These are phyloP conservation scores for Nicotiana otophora DNA, from an alignment of 257 asterid genomes.

Conservation along the genomic window DNA sequence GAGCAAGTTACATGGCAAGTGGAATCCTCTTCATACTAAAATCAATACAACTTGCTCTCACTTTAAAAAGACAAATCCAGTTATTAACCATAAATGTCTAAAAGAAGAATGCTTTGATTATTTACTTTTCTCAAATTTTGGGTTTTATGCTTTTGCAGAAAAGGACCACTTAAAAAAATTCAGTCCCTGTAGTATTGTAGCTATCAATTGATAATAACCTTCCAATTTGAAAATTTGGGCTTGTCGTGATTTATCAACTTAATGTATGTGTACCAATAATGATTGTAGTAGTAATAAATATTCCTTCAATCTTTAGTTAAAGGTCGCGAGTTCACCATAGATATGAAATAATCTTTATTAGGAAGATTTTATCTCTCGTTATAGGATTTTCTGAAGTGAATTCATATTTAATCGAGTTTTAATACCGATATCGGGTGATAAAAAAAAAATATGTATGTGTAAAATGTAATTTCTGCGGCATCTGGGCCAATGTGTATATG, in stretches of 20 bases:
- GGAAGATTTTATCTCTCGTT: no score
- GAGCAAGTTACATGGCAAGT: neutral
- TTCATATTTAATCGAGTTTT: no score
- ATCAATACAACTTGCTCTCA: neutral
- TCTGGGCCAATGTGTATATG: neutral
- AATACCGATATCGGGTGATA: no score
- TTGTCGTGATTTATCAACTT: neutral
- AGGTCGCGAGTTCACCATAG: no score
- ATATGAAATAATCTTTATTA: no score
- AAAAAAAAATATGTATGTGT: neutral
- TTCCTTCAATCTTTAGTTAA: no score
- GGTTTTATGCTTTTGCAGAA: conserved; percentile 6
- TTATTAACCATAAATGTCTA: neutral
- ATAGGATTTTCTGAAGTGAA: no score
- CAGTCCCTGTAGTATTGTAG: neutral
- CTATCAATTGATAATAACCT: conserved; percentile 5
- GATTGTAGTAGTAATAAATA: no score
- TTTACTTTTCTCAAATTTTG: neutral
- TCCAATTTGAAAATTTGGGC: neutral
- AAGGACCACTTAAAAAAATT: neutral
- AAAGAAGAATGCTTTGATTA: neutral
- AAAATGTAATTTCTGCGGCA: neutral
- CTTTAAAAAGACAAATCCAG: neutral
- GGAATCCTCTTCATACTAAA: neutral
- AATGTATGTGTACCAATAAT: neutral